Conservation (phyloP, 1,284 basidiomycete genomes). For the Moniliella sp. region DNA sequence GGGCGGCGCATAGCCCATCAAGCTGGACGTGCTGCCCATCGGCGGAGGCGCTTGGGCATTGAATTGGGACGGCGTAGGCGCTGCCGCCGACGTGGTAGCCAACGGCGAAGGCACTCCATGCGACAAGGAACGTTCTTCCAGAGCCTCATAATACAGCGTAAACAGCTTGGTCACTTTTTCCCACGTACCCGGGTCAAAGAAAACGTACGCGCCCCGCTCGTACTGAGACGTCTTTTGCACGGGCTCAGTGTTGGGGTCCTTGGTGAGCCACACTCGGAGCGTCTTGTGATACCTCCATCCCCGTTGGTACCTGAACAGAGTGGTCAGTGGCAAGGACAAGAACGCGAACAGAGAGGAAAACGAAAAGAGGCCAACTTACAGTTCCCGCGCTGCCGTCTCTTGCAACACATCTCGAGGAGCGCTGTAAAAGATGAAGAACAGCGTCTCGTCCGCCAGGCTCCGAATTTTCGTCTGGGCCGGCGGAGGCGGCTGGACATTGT, state of each 20-base stretch:
- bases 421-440: conserved; percentile 94
- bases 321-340: too few relatives aligned
- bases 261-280: conserved; percentile 78
- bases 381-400: conserved; percentile 80
- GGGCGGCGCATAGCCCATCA: not conserved
- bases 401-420: conserved; percentile 77
- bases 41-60: not conserved
- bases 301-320: too few relatives aligned
- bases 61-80: not conserved
- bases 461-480: conserved; percentile 66
- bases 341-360: too few relatives aligned
- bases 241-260: conserved; percentile 59
- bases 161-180: conserved; percentile 51
- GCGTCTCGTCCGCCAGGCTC: conserved; percentile 81
- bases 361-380: too few relatives aligned
- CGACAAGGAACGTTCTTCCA: too few relatives aligned
- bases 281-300: conserved; percentile 98
- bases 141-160: conserved; percentile 59
- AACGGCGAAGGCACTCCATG: too few relatives aligned
- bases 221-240: conserved; percentile 70
- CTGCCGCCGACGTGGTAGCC: too few relatives aligned
- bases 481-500: conserved; percentile 74
- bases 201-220: conserved; percentile 70
- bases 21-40: not conserved
- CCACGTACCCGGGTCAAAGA: conserved; percentile 78